Evolutionary conservation across 768 basidiomycete species (phyloP), one percentile per base, ranked within the genome.

Genomic region (Glaciozyma antarctica): DNA sequence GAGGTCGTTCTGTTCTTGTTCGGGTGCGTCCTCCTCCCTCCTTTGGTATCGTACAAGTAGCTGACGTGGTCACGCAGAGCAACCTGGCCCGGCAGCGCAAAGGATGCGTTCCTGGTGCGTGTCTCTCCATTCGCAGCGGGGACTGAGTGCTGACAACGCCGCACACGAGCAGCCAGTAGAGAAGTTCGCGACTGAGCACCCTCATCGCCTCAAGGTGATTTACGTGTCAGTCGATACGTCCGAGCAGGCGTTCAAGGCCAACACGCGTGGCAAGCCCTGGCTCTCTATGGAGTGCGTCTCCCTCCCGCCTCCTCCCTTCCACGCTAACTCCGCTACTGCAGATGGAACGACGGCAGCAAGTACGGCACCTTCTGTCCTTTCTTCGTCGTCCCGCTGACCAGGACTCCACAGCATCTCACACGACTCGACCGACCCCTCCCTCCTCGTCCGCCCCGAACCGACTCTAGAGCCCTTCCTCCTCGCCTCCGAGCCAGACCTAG

Each of bases 261-360:
- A 64, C 58, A 56, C 66, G 43, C 56, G 45, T 26, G 30, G 32
- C 17, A 60, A 61, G 28, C 62, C 62, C 15, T 71, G 60, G 58
- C 32, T 71, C 15, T 30, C 69, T 12, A 72, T 72, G 71, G 69
- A 68, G 70, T 71, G 53, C 38, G 64, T 60, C 34, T 22, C 24
- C 19, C 24, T 17, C 19, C 51, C 16, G n/a, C 17, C 28, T 21
- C 19, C 19, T 21, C 47, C 47, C 21, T 19, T n/a, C 47, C 44
- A 12, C 30, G 24, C 52, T n/a, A 10, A 30, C 48, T 4, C n/a
- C 12, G 43, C 19, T 5, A n/a, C 5, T 16, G 22, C 61, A 70
- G 65, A 47, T 72, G 69, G 69, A 69, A 71, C 63, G 72, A 73
- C 58, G 72, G 72, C 17, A 64, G 61, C 9, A 72, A 64, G 53